Conservation (phyloP, 768 basidiomycete species). For the Tulasnella sp. region DNA sequence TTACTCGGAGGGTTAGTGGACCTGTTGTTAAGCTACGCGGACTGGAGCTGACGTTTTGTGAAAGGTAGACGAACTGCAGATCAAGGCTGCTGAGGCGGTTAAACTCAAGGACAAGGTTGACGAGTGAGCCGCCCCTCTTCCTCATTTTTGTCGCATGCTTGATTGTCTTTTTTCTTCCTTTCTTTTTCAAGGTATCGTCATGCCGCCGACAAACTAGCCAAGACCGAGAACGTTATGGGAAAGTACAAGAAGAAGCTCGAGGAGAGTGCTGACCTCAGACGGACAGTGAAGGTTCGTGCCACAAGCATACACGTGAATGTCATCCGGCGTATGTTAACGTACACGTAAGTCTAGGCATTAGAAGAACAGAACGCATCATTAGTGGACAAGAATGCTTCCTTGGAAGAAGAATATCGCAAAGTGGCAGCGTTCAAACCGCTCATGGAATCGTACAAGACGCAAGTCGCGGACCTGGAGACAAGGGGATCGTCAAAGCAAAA, state of each 20-base stretch:
- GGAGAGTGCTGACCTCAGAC: constrained; percentile 62
- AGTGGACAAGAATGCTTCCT: constrained; percentile 77
- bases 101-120: constrained; percentile 89
- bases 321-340: no score
- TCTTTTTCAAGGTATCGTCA: constrained; percentile 60
- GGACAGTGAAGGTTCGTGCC: constrained; percentile 31
- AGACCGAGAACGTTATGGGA: constrained; percentile 95
- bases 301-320: no score
- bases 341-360: constrained; percentile 43
- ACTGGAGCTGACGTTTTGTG: background rate
- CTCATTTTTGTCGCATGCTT: background rate
- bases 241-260: constrained; percentile 99
- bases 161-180: background rate
- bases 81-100: constrained; percentile 62
- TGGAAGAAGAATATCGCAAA: constrained; percentile 90
- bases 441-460: constrained; percentile 85
- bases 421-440: constrained; percentile 77
- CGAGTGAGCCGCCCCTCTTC: constrained; percentile 48
- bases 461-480: constrained; percentile 69
- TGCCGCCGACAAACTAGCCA: constrained; percentile 82
- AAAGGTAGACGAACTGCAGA: constrained; percentile 65
- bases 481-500: constrained; percentile 55
- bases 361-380: constrained; percentile 90
- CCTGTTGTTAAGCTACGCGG: background rate
- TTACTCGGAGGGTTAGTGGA: constrained; percentile 48